phyloP scores from a whole-genome alignment of 805 yeast genomes.

The Candida pini region DNA sequence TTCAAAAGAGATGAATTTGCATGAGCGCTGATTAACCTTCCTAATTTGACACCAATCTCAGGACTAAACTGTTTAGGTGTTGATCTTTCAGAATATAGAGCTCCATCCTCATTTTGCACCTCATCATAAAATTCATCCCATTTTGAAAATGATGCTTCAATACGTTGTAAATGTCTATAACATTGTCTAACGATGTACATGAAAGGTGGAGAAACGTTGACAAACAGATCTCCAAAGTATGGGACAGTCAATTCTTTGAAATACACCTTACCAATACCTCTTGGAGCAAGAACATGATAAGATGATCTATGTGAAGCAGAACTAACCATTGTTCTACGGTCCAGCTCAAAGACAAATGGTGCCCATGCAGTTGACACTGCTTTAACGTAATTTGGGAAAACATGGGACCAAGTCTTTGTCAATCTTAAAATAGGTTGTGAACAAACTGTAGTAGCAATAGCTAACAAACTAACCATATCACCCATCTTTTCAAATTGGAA shows the following conservation, averaged over 20 bases:
- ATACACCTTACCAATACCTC: conserved; percentile 74
- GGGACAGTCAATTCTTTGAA: conserved; percentile 79
- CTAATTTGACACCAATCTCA: conserved; percentile 9
- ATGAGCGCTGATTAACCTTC: conserved; percentile 42
- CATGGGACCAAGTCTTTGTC: conserved; percentile 66
- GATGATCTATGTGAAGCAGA: conserved; percentile 53
- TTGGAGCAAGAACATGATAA: conserved; percentile 76
- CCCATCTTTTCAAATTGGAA: conserved; percentile 71
- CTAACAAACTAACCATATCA: conserved; percentile 92
- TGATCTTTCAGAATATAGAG: conserved; percentile 8
- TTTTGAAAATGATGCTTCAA: conserved; percentile 66
- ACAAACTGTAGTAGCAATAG: conserved; percentile 77
- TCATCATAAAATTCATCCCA: conserved; percentile 71
- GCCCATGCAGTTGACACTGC: conserved; percentile 81
- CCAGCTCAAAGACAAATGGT: conserved; percentile 84
- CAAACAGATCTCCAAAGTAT: conserved; percentile 80
- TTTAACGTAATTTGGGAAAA: conserved; percentile 53
- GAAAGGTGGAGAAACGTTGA: conserved; percentile 36
- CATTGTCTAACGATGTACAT: conserved; percentile 40
- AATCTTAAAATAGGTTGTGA: conserved; percentile 78
- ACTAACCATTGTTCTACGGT: conserved; percentile 60
- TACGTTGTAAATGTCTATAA: conserved; percentile 60
- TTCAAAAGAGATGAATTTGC: conserved; percentile 36
- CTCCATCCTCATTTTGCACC: conserved; percentile 38
- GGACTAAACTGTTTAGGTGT: conserved; percentile 5